phyloP scores from a whole-genome alignment of 371 early-diverging fungal genomes.

The Umbelopsis sp. region DNA sequence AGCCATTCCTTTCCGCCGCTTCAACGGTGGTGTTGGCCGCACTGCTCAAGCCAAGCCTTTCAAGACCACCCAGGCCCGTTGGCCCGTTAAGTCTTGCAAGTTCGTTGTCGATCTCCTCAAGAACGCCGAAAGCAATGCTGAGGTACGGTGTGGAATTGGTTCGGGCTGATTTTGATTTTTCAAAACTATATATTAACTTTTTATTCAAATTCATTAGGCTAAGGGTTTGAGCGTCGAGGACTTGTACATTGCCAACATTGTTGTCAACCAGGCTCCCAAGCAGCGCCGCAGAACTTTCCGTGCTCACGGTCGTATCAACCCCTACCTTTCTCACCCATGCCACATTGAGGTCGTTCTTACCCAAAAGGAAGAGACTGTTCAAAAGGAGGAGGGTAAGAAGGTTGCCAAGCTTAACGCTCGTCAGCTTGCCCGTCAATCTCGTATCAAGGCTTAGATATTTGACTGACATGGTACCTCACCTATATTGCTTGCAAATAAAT shows the following conservation, averaged over 20 bases:
- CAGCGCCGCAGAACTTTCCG: constrained; percentile 98
- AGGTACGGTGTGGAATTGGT: constrained; percentile 43
- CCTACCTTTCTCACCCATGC: constrained; percentile 96
- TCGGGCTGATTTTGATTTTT: neutral
- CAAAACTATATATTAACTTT: neutral
- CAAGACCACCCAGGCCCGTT: constrained; percentile 95
- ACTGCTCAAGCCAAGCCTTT: constrained; percentile 97
- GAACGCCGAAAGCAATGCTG: constrained; percentile 98
- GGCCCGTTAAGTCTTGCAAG: constrained; percentile 98
- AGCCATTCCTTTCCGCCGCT: constrained; percentile 98
- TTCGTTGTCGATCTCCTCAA: constrained; percentile 93
- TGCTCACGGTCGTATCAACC: constrained; percentile 95
- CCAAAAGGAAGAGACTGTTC: constrained; percentile 80
- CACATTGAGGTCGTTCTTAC: constrained; percentile 95
- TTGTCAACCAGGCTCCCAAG: constrained; percentile 98
- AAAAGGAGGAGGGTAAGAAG: constrained; percentile 67
- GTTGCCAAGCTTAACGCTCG: constrained; percentile 52
- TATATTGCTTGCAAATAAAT: constrained; percentile 18
- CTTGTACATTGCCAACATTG: constrained; percentile 91
- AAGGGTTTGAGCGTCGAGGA: constrained; percentile 91
- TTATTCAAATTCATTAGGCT: constrained; percentile 41
- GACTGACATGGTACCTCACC: constrained; percentile 14
- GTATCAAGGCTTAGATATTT: constrained; percentile 37
- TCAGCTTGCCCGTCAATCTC: constrained; percentile 58
- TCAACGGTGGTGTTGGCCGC: constrained; percentile 98